Base-by-base conservation (phyloP, 2,329 filamentous ascomycete genomes). In the Hirsutella minnesotensis region DNA sequence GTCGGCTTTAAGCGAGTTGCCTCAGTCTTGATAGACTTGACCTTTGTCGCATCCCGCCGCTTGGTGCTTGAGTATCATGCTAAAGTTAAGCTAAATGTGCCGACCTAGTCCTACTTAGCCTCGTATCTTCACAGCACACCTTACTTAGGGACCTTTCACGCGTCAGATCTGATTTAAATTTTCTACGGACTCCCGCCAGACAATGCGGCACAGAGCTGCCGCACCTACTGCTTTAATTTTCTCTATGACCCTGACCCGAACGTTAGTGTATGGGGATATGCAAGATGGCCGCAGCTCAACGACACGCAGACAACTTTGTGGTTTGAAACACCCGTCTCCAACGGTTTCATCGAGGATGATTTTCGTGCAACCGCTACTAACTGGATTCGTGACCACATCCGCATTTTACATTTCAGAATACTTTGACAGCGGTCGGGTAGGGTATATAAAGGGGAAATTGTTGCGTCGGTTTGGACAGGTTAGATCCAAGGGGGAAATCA, bases 121-220 rank as follows among this genome's bases (percentile, higher is more conserved):
- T 81, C 77, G 0, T 89, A 88, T 61, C 61, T 82, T 64, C 77
- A 81, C 55, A 80, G 80, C 10, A 81, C 78, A 0, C 81, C 85
- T 0, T 61, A 89, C 38, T 59, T 90, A 0, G 86, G 86, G n/a
- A 89, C 84, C 0, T 83, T 86, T 61, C 86, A 92, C 57, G 81
- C 62, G 13, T 77, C 72, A 1, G 85, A 89, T 50, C 51, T 89
- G 1, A 50, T 86, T 3, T 75, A 83, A 55, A 72, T 84, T 0
- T 86, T 86, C 49, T 79, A 75, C 45, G 81, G 81, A 1, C 59
- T 82, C 13, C 54, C 73, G 40, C 72, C 77, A 10, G 78, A 84
- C 55, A 74, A 80, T 44, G 79, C 80, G 2, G 73, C 72, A 21
- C 58, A 54, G 5, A 69, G 74, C 9, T 78, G 80, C 38, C 73